phyloP scores from a whole-genome alignment of 2,329 filamentous ascomycete species.

The Lecanicillium sp. region DNA sequence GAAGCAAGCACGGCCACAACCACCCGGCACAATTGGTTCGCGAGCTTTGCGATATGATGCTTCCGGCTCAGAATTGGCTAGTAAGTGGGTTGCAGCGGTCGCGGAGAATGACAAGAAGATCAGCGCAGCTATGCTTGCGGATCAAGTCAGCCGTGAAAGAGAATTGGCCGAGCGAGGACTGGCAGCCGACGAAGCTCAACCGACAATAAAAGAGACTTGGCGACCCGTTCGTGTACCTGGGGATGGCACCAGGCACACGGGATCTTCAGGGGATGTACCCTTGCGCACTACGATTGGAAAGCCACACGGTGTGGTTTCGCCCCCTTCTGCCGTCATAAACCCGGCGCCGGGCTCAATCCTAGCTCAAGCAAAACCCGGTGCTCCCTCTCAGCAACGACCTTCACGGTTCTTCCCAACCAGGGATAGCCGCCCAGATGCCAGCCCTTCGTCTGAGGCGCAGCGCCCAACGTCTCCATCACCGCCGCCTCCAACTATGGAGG shows the following conservation, averaged over 20 bases:
- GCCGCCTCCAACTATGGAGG: slow-evolving; percentile 62
- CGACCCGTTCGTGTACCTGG: slow-evolving; percentile 32
- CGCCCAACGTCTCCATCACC: slow-evolving; percentile 56
- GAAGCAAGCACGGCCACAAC: slow-evolving; percentile 20
- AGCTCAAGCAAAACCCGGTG: slow-evolving; percentile 15
- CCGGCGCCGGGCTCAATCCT: slow-evolving; percentile 15
- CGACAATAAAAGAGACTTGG: slow-evolving; percentile 47
- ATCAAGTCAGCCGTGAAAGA: slow-evolving; percentile 33
- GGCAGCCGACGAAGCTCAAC: slow-evolving; percentile 35
- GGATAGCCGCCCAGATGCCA: slow-evolving; percentile 37
- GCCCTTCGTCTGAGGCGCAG: slow-evolving; percentile 25
- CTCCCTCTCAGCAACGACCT: slow-evolving; percentile 38
- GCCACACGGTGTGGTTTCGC: too few species aligned
- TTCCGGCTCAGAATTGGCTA: slow-evolving; percentile 24
- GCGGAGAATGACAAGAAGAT: slow-evolving; percentile 39
- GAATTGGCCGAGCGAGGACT: slow-evolving; percentile 37
- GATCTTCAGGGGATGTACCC: too few species aligned
- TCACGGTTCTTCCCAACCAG: slow-evolving; percentile 57
- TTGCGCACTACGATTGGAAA: too few species aligned
- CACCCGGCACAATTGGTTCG: slow-evolving; percentile 24
- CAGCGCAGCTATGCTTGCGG: slow-evolving; percentile 28
- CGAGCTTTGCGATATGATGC: slow-evolving; percentile 20
- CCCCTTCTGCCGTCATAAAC: slow-evolving; percentile 5
- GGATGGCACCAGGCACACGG: slow-evolving; percentile 24
- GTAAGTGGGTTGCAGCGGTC: slow-evolving; percentile 35